A percentile compares a stretch with the other conserved stretches of the same genome.
Evolutionary conservation across 306 rosid species (phyloP).

Genomic region (Quercus cerris): DNA sequence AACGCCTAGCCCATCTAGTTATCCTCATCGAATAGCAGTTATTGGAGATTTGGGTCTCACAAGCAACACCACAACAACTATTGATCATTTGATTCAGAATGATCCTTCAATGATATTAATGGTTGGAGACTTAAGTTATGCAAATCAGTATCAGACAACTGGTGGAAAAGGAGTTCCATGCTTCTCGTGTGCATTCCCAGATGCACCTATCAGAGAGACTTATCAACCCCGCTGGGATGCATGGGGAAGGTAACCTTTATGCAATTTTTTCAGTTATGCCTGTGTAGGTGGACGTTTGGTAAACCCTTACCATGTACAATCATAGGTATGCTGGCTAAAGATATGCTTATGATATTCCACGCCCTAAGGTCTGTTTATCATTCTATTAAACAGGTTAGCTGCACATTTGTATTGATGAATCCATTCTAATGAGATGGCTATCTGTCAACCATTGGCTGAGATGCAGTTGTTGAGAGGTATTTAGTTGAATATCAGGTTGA

Average conservation of each 20-base stretch:
- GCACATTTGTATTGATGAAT: neutral
- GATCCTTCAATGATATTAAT: constrained; percentile 85
- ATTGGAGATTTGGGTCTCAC: constrained; percentile 96
- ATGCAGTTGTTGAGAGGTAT: neutral
- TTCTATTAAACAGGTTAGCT: neutral
- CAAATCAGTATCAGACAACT: constrained; percentile 80
- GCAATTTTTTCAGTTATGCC: neutral
- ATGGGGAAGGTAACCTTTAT: constrained; percentile 82
- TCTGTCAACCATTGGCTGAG: neutral
- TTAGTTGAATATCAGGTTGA: too few species aligned
- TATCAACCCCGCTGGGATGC: constrained; percentile 99
- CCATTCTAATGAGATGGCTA: neutral
- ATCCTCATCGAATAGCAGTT: constrained; percentile 69
- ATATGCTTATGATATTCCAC: too few species aligned
- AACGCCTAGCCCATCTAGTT: constrained; percentile 40
- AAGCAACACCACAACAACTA: constrained; percentile 68
- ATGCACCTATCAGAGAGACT: constrained; percentile 84
- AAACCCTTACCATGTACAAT: neutral
- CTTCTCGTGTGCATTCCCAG: constrained; percentile 77
- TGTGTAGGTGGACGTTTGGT: neutral
- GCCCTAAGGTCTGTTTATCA: neutral
- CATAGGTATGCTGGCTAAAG: neutral
- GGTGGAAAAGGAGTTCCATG: constrained; percentile 93
- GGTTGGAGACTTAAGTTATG: constrained; percentile 77
- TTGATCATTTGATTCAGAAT: constrained; percentile 70